Base-by-base conservation (phyloP, 2,329 filamentous ascomycete species). In the Xylariales sp. region DNA sequence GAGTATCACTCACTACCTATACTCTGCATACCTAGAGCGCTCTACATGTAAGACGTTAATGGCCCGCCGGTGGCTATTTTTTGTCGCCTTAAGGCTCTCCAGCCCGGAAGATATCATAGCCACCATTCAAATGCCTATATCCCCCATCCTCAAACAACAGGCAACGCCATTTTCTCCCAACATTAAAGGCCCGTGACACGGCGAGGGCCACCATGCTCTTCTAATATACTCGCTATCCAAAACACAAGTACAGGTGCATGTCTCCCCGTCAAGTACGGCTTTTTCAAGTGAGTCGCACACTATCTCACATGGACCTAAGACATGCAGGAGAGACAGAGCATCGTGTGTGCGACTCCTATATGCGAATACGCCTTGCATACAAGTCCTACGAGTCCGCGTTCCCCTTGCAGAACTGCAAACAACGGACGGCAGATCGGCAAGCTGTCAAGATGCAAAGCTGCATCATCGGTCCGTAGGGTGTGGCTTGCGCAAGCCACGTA, bases 251-350 rank as follows among this genome's bases (percentile, higher is more conserved):
- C 53, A 49, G 48, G n/a, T 36, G 12, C 18, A 32, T 45, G 48
- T 49, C 41, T 45, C 43, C 23, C 57, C 32, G 32, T 14, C 41
- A 56, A 36, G 16, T 34, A 10, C 39, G 41, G 16, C 16, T 43
- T 39, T 43, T 58, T 23, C 34, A 28, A 45, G 7, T 58, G 32
- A 58, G 58, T 62, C 45, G 50, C 43, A 41, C 53, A 59, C 48
- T 43, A 68, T 65, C 52, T 70, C 68, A 63, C 68, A 70, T 70
- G 65, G 65, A 53, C 45, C 5, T 58, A 53, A 69, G 68, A 70
- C 68, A 68, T 54, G 56, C 61, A 60, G 54, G 45, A 56, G 28
- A 54, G 49, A 45, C 10, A 53, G 57, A 45, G 39, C 36, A 54
- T 39, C 45, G 7, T 52, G 23, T 55, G 34, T 46, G 36, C 16